Percentiles rank a stretch among this genome's conserved stretches.
Evolutionary conservation across 2,329 filamentous ascomycete genomes (phyloP).

Genomic region (Chaetomium globosum): DNA sequence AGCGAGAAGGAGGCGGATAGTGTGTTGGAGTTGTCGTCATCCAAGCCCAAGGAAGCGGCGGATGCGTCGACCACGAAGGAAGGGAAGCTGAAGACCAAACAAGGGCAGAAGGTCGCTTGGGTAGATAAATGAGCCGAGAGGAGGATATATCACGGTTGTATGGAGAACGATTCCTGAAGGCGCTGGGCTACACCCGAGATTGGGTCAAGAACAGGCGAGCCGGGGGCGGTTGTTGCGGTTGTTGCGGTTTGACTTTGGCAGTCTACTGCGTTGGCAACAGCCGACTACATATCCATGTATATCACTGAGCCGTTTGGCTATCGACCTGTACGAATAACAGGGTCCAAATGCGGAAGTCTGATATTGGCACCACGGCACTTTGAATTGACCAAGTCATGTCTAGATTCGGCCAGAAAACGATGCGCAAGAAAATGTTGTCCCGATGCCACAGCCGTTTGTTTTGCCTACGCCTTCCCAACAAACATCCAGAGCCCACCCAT

Average conservation of each 20-base stretch:
- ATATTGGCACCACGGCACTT: neutral
- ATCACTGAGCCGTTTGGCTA: neutral
- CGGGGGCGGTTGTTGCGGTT: neutral
- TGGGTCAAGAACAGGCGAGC: neutral
- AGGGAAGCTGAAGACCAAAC: constrained; percentile 34
- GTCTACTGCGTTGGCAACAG: neutral
- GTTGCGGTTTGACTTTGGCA: neutral
- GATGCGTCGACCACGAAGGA: constrained; percentile 47
- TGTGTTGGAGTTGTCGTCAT: constrained; percentile 28
- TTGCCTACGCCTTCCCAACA: neutral
- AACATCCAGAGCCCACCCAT: neutral
- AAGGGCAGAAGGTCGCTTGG: constrained; percentile 50
- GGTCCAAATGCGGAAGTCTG: neutral
- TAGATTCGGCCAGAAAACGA: neutral
- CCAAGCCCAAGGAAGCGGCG: constrained; percentile 41
- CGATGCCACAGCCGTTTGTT: neutral
- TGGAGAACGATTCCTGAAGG: neutral
- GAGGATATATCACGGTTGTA: neutral
- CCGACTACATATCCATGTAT: neutral
- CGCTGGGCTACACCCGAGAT: neutral
- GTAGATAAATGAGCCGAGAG: constrained; percentile 36
- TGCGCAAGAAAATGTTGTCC: neutral
- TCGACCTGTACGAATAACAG: neutral
- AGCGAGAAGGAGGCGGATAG: constrained; percentile 47
- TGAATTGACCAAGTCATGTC: neutral